Conservation (phyloP, 306 rosid species). For the Inga leiocalycina region DNA sequence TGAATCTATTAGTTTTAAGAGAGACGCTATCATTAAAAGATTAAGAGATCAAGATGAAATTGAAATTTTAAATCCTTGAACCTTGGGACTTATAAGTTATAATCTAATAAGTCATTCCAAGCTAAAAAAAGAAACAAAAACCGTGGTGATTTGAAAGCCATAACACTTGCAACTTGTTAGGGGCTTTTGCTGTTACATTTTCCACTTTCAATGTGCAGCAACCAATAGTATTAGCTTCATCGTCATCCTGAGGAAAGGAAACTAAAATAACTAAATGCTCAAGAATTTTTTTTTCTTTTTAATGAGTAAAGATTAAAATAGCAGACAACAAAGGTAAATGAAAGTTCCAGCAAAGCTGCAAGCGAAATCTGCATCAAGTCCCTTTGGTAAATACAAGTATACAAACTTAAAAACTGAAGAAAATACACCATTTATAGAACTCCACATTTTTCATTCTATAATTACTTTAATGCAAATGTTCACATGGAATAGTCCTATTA, state of each 20-base stretch:
- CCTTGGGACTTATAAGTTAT: not conserved
- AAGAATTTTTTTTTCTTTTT: not conserved
- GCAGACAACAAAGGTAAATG: slow-evolving; percentile 1
- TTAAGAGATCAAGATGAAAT: not conserved
- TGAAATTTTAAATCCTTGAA: not conserved
- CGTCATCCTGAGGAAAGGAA: slow-evolving; percentile 74
- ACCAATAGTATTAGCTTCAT: slow-evolving; percentile 94
- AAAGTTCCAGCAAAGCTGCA: slow-evolving; percentile 20
- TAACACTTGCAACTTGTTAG: slow-evolving; percentile 59
- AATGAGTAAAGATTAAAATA: slow-evolving; percentile 13
- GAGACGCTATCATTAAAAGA: slow-evolving; percentile 20
- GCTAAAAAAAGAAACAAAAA: not conserved
- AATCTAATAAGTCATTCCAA: not conserved
- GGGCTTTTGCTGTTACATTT: slow-evolving; percentile 59
- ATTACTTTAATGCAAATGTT: too few species aligned
- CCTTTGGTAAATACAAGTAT: too few species aligned
- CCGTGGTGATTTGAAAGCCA: not conserved
- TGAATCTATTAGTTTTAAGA: not conserved
- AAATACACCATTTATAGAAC: too few species aligned
- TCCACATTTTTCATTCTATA: too few species aligned
- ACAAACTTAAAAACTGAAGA: too few species aligned
- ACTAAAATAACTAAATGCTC: not conserved
- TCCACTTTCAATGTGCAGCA: slow-evolving; percentile 83
- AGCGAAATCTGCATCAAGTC: too few species aligned
- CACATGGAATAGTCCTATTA: too few species aligned